phyloP scores from a whole-genome alignment of 2,329 filamentous ascomycete species.

The Ampelomyces quisqualis region DNA sequence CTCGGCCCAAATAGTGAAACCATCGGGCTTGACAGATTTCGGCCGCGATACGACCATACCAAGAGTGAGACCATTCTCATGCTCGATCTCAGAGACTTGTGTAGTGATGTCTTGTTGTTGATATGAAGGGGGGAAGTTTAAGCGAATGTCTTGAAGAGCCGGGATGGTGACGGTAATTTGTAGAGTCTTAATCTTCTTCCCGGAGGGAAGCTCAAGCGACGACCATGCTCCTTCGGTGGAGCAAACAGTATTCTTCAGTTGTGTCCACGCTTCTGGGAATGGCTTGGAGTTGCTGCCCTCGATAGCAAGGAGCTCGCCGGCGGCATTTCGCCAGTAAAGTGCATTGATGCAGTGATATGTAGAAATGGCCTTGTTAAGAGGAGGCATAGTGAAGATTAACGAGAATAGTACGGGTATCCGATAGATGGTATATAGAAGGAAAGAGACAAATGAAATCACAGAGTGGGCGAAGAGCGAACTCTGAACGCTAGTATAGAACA shows the following conservation, averaged over 20 bases:
- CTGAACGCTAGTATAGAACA: slow-evolving; percentile 9
- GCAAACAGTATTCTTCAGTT: slow-evolving; percentile 20
- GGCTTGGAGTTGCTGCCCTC: slow-evolving; percentile 27
- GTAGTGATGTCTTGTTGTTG: slow-evolving; percentile 23
- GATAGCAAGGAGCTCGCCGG: slow-evolving; percentile 26
- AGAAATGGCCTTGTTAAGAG: slow-evolving; percentile 33
- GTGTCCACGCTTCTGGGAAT: slow-evolving; percentile 22
- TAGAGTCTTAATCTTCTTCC: slow-evolving; percentile 26
- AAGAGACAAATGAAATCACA: slow-evolving; percentile 11
- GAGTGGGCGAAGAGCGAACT: slow-evolving; percentile 3
- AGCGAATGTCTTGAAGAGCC: slow-evolving; percentile 21
- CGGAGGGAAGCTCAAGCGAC: slow-evolving; percentile 23
- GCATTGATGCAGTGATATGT: slow-evolving; percentile 33
- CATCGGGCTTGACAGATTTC: slow-evolving; percentile 25
- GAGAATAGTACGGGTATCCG: slow-evolving; percentile 6
- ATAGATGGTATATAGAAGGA: slow-evolving; percentile 7
- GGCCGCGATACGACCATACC: slow-evolving; percentile 27
- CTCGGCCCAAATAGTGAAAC: slow-evolving; percentile 30
- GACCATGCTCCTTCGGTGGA: slow-evolving; percentile 16
- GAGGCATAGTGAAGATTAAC: slow-evolving; percentile 23
- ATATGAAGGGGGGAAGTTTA: slow-evolving; percentile 26
- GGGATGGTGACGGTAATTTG: slow-evolving; percentile 18
- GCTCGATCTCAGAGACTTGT: slow-evolving; percentile 22
- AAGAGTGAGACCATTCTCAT: slow-evolving; percentile 23
- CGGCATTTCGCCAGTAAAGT: slow-evolving; percentile 30